A percentile compares a stretch with the other conserved stretches of the same genome.
Conservation (phyloP, 1,139 yeast genomes). For the Blastobotrys capitulatus region DNA sequence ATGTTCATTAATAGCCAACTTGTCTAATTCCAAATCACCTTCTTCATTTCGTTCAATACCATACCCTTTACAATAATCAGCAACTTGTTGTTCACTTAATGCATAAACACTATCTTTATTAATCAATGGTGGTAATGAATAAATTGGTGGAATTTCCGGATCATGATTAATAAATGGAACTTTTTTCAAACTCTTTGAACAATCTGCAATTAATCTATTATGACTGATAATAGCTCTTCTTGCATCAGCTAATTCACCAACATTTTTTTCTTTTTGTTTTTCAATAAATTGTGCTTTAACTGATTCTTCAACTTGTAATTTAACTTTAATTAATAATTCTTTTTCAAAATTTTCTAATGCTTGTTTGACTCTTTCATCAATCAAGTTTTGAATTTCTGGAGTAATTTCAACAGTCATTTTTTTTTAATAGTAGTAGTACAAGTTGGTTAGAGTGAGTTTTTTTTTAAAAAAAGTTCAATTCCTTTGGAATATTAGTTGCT, state of each 20-base stretch:
- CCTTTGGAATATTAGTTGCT: too few species aligned
- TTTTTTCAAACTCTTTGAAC: neutral
- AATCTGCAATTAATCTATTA: constrained; percentile 7
- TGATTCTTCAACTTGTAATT: constrained; percentile 1
- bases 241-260: constrained; percentile 4
- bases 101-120: neutral
- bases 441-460: too few species aligned
- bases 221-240: constrained; percentile 6
- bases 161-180: constrained; percentile 5
- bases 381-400: constrained; percentile 1
- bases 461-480: too few species aligned
- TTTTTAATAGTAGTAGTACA: neutral
- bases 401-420: neutral
- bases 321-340: neutral
- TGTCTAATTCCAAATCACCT: constrained; percentile 1
- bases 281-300: constrained; percentile 3
- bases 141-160: constrained; percentile 2
- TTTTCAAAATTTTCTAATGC: neutral
- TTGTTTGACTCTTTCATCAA: neutral
- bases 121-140: constrained; percentile 6
- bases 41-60: constrained; percentile 1
- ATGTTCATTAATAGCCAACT: constrained; percentile 4
- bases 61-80: constrained; percentile 6
- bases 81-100: neutral
- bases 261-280: neutral